These are phyloP conservation scores for Camelina sativa DNA, from an alignment of 345 rosid species.

Conservation along the genomic window DNA sequence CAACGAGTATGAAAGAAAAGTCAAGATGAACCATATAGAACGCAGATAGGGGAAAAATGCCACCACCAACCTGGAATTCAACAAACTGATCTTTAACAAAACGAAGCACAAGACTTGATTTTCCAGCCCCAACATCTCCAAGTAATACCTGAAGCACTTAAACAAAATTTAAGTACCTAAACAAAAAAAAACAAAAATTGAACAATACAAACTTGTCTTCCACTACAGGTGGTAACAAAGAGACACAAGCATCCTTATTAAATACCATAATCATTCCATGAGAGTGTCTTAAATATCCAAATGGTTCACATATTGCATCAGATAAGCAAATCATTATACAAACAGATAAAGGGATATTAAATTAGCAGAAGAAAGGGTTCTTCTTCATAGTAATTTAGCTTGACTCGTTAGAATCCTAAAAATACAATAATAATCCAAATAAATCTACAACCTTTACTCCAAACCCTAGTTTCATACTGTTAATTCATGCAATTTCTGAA, in stretches of 20 bases:
- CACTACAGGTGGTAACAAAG: constrained; percentile 1
- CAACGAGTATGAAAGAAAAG: not conserved
- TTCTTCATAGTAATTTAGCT: not conserved
- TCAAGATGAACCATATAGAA: not conserved
- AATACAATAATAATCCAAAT: constrained; percentile 15
- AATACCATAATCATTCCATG: too few relatives aligned
- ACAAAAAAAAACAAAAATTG: not conserved
- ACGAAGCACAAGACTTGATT: constrained; percentile 63
- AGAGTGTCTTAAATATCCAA: too few relatives aligned
- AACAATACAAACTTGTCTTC: not conserved
- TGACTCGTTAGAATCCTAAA: constrained; percentile 23
- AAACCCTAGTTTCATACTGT: constrained; percentile 31
- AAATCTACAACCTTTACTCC: constrained; percentile 26
- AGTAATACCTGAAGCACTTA: constrained; percentile 54
- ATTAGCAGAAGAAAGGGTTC: too few relatives aligned
- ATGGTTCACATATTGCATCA: too few relatives aligned
- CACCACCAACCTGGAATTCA: constrained; percentile 57
- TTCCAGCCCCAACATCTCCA: constrained; percentile 71
- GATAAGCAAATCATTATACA: too few relatives aligned
- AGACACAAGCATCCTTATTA: not conserved
- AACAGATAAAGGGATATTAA: too few relatives aligned
- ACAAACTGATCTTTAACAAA: constrained; percentile 66
- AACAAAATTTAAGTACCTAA: constrained; percentile 3
- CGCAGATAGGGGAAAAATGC: not conserved
- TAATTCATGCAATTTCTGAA: not conserved